phyloP scores from a whole-genome alignment of 2,329 filamentous ascomycete species.

The Ascochyta fabae region DNA sequence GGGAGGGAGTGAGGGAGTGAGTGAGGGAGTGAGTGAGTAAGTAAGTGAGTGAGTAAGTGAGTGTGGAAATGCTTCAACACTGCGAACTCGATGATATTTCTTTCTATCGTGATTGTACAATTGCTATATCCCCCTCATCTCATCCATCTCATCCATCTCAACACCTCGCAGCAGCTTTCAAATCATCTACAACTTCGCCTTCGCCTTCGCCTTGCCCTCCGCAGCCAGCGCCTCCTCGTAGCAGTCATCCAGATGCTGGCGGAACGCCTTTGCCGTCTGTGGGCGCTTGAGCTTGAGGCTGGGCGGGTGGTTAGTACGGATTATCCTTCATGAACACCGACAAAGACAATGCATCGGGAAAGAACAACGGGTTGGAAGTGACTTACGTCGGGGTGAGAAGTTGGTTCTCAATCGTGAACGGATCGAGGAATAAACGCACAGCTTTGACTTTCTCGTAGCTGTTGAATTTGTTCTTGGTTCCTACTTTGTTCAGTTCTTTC shows the following conservation, averaged over 20 bases:
- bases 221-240: slow-evolving; percentile 62
- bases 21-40: no score
- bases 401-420: slow-evolving; percentile 93
- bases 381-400: slow-evolving; percentile 86
- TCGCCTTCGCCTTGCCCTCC: slow-evolving; percentile 51
- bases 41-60: no score
- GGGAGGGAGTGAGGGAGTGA: no score
- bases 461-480: slow-evolving; percentile 85
- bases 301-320: slow-evolving; percentile 20
- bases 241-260: slow-evolving; percentile 63
- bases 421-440: slow-evolving; percentile 78
- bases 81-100: no score
- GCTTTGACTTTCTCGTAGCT: slow-evolving; percentile 84
- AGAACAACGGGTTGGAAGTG: neutral
- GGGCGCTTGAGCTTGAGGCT: slow-evolving; percentile 76
- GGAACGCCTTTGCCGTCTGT: slow-evolving; percentile 68
- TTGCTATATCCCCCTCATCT: no score
- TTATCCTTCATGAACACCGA: neutral
- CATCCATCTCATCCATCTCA: no score
- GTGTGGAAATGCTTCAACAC: no score
- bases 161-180: no score
- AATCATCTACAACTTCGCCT: slow-evolving; percentile 55
- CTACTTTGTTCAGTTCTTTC: slow-evolving; percentile 79
- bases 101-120: no score
- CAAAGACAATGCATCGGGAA: neutral